Evolutionary conservation across 768 basidiomycete genomes (phyloP), one percentile per base, ranked within the genome.

Genomic region (Hemileccinum rubropunctum): DNA sequence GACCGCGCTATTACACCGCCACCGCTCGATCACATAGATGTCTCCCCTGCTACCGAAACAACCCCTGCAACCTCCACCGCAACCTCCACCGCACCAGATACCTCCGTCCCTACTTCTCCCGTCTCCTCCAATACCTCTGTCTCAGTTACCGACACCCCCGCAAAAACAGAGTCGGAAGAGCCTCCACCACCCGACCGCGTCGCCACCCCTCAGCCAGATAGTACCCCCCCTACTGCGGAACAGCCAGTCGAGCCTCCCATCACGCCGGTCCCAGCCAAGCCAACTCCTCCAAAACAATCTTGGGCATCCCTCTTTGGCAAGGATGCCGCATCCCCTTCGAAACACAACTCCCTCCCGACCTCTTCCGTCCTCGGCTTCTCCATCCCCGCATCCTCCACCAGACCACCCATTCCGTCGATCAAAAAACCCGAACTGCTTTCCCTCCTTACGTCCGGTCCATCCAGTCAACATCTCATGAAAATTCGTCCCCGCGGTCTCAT

Each of bases 401-500:
- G 57, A 2, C 50, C 63, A 4, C 46, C 73, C 14, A 61, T 75
- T 18, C 55, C 74, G 5, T 59, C 68, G 1, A 58, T 56, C 12
- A 75, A 76, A 52, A 80, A 77, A 46, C 64, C 70, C 3, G 83
- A 81, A 52, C 66, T 88, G 3, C 52, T 84, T 8, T 70, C 69
- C 0, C 74, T 88, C n/a, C 72, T 88, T 1, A 79, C 70, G 9
- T 67, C 70, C 1, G 73, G 71, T 0, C 63, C 75, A 6, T 52
- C 65, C 5, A 53, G 55, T 4, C 60, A 56, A 1, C 47, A 57
- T 10, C 7, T 21, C 33, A 50, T 64, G 32, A 68, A 66, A 42
- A 79, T 90, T 30, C 73, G 76, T 7, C 82, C 91, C 1, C 76
- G 95, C 13, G 95, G 95, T 5, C 71, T 99, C 42, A 76, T 98